Conservation (phyloP, 306 rosid species). For the Pachyrhizus erosus region DNA sequence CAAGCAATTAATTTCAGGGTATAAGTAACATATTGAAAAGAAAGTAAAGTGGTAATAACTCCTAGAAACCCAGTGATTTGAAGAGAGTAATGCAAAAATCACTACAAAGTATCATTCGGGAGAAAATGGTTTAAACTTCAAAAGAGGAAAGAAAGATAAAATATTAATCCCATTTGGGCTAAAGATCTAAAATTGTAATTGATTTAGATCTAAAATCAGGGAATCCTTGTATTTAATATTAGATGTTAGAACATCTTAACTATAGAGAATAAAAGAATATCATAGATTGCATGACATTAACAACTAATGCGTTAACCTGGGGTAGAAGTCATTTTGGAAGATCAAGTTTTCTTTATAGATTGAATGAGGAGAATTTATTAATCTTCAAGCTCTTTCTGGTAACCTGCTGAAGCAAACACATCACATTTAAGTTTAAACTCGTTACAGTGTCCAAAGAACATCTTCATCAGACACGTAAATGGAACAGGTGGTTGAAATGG, state of each 20-base stretch:
- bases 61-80: constrained; percentile 1
- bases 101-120: neutral
- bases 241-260: constrained; percentile 2
- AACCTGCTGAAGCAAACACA: constrained; percentile 47
- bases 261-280: constrained; percentile 24
- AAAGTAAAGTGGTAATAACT: constrained; percentile 38
- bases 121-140: neutral
- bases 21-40: constrained; percentile 10
- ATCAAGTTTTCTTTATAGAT: constrained; percentile 23
- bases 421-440: constrained; percentile 19
- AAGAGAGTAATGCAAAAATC: constrained; percentile 2
- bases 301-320: constrained; percentile 27
- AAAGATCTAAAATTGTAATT: constrained; percentile 4
- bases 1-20: constrained; percentile 13
- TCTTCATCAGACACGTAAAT: constrained; percentile 23
- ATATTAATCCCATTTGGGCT: neutral
- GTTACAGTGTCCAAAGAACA: constrained; percentile 1
- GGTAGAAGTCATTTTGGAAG: constrained; percentile 32
- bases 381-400: constrained; percentile 36
- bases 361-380: neutral
- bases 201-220: constrained; percentile 10
- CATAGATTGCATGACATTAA: constrained; percentile 24
- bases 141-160: constrained; percentile 13
- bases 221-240: neutral
- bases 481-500: neutral